Base-by-base conservation (phyloP, 129 eudicot species). In the Escallonia herrerae region DNA sequence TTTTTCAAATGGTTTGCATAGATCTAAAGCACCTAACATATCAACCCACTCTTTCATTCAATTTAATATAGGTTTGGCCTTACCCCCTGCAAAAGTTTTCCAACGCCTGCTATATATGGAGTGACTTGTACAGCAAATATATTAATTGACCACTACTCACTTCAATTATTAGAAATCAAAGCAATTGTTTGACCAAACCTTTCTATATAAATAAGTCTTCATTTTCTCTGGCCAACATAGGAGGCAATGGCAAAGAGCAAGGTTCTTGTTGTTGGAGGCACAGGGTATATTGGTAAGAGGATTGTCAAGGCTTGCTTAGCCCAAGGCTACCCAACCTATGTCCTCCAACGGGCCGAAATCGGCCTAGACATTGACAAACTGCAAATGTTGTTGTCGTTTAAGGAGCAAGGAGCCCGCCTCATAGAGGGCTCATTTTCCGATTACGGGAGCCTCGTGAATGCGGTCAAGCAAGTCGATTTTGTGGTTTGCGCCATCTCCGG, bases 191-290 rank as follows among this genome's bases (percentile, higher is more conserved):
- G 33, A 22, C 33, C 33, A 22, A 22, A 22, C 1, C 33, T 22
- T 0, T 22, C 33, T 22, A 0, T 22, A 22, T 22, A 22, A 22
- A n/a, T n/a, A n/a, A n/a, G n/a, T n/a, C n/a, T n/a, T n/a, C n/a
- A n/a, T n/a, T n/a, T 22, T 22, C 33, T 22, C 33, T 22, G 33
- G 33, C 33, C 33, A 22, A 22, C 33, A 22, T 22, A 22, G 42
- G 15, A 22, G 38, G 45, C 14, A 37, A 69, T 72, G 81, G 79
- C 39, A 39, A 81, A 81, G 66, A 76, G 81, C 68, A 81, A 67
- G 64, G 73, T 81, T 57, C 76, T 81, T 7, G 73, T 81, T 7
- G 85, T 81, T 0, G 85, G 85, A 7, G 85, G 85, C 14, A 81
- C 81, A 2, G 85, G 85, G 3, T 76, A 76, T 65, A 58, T 76